Base-by-base conservation (phyloP, 2,329 filamentous ascomycete genomes). In the Pseudogymnoascus sp. region DNA sequence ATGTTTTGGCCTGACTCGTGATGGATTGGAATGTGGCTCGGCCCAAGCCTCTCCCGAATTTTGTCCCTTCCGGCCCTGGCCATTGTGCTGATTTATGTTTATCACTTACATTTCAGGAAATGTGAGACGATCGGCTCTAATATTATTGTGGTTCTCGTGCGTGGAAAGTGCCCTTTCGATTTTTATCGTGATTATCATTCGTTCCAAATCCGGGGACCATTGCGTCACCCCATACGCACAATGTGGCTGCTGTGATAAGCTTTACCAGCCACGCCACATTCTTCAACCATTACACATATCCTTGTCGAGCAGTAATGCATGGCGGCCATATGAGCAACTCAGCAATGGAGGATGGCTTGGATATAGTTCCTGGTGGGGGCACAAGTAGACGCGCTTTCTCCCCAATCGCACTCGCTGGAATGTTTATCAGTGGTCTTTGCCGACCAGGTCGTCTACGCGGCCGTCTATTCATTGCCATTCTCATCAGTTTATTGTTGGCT, bases 391-490 rank as follows among this genome's bases (percentile, higher is more conserved):
- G 12, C 7, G 63, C 39, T 18, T 63, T 30, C 37, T 65, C 64
- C 2, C 61, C 65, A 7, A 64, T 25, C 35, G 63, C 41, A 41
- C 61, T 68, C 16, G 59, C 64, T 28, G 28, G 41, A 33, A 64
- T 66, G 28, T 9, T 66, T 14, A 22, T 66, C 20, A 62, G 62
- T 39, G 61, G 62, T 33, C 41, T 69, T 6, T 58, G 63, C 39
- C 61, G 65, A 20, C 67, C 66, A 22, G 64, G 64, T 58, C 62
- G 65, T 25, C 38, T 66, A 41, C 64, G 66, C 16, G 62, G 63
- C 28, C 58, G 63, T 20, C 35, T 65, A 11, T 5, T 59, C 1
- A 41, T 67, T 33, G 36, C 60, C 20, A n/a, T 64, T 5, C 33
- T 57, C 25, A 60, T 63, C 8, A 60, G 59, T n/a, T 6, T 68